Conservation (phyloP, 208 protist genomes). For the Crithidia expoeki region DNA sequence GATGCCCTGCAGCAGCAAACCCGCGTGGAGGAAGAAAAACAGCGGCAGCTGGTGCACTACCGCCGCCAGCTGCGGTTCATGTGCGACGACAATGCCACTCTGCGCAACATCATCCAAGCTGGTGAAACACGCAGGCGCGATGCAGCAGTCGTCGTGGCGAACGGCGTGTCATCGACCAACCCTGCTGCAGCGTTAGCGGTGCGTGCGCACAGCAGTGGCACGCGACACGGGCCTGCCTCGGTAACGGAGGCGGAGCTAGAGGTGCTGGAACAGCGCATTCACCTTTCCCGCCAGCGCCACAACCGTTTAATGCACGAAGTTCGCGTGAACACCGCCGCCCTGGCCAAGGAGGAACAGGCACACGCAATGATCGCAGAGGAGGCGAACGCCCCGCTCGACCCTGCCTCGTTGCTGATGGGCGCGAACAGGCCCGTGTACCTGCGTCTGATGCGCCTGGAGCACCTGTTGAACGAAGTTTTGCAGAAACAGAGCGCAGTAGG, state of each 20-base stretch:
- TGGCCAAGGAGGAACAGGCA: slow-evolving; percentile 9
- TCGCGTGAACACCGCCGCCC: slow-evolving; percentile 1
- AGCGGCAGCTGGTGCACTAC: slow-evolving; percentile 41
- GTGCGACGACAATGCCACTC: slow-evolving; percentile 66
- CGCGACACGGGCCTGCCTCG: slow-evolving; percentile 14
- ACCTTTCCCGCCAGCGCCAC: slow-evolving; percentile 43
- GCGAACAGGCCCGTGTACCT: slow-evolving; percentile 62
- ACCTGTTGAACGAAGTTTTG: slow-evolving; percentile 88
- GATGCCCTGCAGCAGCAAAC: slow-evolving; percentile 42
- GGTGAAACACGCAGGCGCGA: slow-evolving; percentile 39
- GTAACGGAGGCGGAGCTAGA: slow-evolving; percentile 71
- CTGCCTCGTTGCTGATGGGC: slow-evolving; percentile 16
- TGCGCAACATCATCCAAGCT: slow-evolving; percentile 60
- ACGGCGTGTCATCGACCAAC: neutral
- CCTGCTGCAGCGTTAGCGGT: slow-evolving; percentile 1
- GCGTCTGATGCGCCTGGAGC: slow-evolving; percentile 91
- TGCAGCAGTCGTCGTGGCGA: neutral
- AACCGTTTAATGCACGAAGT: slow-evolving; percentile 68
- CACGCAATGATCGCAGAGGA: slow-evolving; percentile 1
- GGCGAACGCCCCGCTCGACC: neutral
- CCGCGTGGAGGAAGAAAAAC: slow-evolving; percentile 42
- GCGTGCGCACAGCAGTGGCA: slow-evolving; percentile 20
- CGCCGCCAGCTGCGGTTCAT: slow-evolving; percentile 50
- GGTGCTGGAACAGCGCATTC: slow-evolving; percentile 46
- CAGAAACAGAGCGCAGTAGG: slow-evolving; percentile 86